Conservation (phyloP, 768 basidiomycete genomes). For the Royoungia palumana region DNA sequence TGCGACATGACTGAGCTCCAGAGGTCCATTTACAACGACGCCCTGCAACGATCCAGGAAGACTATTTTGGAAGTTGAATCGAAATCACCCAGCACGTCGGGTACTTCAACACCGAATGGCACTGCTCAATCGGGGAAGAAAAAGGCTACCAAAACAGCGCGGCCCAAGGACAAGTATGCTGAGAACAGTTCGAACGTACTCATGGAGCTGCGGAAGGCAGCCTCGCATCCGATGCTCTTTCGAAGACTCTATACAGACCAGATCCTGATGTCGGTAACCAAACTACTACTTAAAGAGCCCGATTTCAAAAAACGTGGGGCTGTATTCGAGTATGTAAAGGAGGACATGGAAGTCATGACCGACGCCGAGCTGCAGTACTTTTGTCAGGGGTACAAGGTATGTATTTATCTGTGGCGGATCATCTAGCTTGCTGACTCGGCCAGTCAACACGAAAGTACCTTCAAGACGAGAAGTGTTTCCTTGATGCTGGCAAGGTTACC, state of each 20-base stretch:
- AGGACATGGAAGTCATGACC: constrained; percentile 98
- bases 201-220: constrained; percentile 96
- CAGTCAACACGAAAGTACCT: constrained; percentile 70
- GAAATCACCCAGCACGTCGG: constrained; percentile 27
- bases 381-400: constrained; percentile 80
- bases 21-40: constrained; percentile 77
- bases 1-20: constrained; percentile 90
- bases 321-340: constrained; percentile 81
- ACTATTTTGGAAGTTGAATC: constrained; percentile 55
- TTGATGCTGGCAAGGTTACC: constrained; percentile 85
- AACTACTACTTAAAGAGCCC: constrained; percentile 82
- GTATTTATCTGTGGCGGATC: not conserved
- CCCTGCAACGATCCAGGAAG: constrained; percentile 80
- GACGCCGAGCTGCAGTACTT: constrained; percentile 93
- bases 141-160: constrained; percentile 35
- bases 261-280: constrained; percentile 69
- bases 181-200: constrained; percentile 91
- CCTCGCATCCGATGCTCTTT: constrained; percentile 96
- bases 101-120: constrained; percentile 28
- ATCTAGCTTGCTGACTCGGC: constrained; percentile 6
- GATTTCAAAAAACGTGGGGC: constrained; percentile 86
- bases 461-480: constrained; percentile 69
- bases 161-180: constrained; percentile 64
- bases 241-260: constrained; percentile 79
- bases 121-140: constrained; percentile 29